These are phyloP conservation scores for Auricularia cornea DNA, from an alignment of 768 basidiomycete species.

Conservation along the genomic window DNA sequence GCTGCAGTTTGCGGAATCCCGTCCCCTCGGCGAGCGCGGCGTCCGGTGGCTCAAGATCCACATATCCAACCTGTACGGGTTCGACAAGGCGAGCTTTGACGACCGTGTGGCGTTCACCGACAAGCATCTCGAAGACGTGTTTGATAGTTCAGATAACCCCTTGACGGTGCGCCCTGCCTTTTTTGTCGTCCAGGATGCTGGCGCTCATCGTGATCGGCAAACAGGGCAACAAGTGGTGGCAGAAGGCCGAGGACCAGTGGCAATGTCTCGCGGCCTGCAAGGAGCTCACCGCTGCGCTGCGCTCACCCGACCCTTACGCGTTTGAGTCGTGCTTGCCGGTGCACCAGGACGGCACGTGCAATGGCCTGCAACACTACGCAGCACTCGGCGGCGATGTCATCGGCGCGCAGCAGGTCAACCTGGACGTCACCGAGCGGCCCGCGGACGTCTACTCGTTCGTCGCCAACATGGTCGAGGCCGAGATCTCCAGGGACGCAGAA, in stretches of 20 bases:
- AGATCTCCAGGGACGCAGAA: constrained; percentile 48
- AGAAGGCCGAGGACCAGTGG: constrained; percentile 90
- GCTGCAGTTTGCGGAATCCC: constrained; percentile 70
- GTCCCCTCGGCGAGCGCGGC: constrained; percentile 75
- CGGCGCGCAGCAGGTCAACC: constrained; percentile 90
- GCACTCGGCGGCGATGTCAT: constrained; percentile 87
- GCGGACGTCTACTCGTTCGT: constrained; percentile 95
- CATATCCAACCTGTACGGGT: constrained; percentile 85
- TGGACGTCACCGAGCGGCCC: constrained; percentile 73
- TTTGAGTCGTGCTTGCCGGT: constrained; percentile 72
- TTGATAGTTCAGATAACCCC: constrained; percentile 76
- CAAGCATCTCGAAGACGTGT: constrained; percentile 65
- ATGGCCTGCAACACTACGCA: constrained; percentile 97
- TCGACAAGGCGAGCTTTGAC: constrained; percentile 89
- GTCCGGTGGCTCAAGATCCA: constrained; percentile 95
- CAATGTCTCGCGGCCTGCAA: constrained; percentile 91
- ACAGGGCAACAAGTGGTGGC: constrained; percentile 82
- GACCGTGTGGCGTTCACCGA: constrained; percentile 79
- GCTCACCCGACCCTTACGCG: constrained; percentile 50
- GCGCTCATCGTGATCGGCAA: neutral
- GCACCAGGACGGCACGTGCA: constrained; percentile 98
- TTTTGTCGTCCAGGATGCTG: neutral
- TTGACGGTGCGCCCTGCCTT: constrained; percentile 43
- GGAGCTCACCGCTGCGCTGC: constrained; percentile 75
- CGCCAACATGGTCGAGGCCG: constrained; percentile 71